phyloP scores from a whole-genome alignment of 1,284 basidiomycete species.

The Malassezia caprae region DNA sequence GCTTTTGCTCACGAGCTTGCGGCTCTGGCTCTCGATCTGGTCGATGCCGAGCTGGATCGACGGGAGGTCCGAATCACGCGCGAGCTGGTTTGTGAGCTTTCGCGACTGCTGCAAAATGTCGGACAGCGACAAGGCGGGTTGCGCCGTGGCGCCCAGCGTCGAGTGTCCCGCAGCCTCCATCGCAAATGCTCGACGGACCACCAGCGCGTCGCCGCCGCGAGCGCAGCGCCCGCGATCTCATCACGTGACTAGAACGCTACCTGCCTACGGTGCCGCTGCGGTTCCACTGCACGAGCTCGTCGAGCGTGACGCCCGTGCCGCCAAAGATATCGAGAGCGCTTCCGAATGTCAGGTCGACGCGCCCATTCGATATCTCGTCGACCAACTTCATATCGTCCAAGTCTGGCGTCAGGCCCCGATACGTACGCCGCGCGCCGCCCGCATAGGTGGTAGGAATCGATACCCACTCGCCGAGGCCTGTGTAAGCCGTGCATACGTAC shows the following conservation, averaged over 20 bases:
- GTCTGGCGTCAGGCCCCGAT: conserved; percentile 52
- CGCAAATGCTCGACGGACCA: not conserved
- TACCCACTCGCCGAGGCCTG: conserved; percentile 84
- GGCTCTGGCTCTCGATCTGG: conserved; percentile 72
- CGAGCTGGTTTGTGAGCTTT: conserved; percentile 42
- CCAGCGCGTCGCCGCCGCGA: not conserved
- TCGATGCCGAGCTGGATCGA: conserved; percentile 75
- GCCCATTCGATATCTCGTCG: conserved; percentile 66
- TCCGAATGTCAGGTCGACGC: conserved; percentile 89
- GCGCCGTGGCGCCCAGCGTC: not conserved
- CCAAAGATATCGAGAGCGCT: conserved; percentile 77
- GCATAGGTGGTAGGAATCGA: conserved; percentile 89
- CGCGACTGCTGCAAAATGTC: conserved; percentile 43
- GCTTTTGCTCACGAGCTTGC: conserved; percentile 40
- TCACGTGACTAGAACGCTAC: conserved; percentile 1
- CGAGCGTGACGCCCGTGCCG: conserved; percentile 62
- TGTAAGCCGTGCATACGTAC: conserved; percentile 52
- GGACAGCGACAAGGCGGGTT: conserved; percentile 23
- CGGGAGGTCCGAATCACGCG: conserved; percentile 59
- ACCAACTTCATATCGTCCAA: conserved; percentile 76
- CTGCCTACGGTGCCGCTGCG: not conserved
- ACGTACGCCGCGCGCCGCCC: conserved; percentile 77
- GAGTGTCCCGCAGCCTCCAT: conserved; percentile 3
- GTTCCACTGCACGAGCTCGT: conserved; percentile 57
- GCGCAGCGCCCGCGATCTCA: not conserved